Evolutionary conservation across 1,139 yeast species (phyloP), one percentile per base, ranked within the genome.

Genomic region (Nematodospora anomalae): DNA sequence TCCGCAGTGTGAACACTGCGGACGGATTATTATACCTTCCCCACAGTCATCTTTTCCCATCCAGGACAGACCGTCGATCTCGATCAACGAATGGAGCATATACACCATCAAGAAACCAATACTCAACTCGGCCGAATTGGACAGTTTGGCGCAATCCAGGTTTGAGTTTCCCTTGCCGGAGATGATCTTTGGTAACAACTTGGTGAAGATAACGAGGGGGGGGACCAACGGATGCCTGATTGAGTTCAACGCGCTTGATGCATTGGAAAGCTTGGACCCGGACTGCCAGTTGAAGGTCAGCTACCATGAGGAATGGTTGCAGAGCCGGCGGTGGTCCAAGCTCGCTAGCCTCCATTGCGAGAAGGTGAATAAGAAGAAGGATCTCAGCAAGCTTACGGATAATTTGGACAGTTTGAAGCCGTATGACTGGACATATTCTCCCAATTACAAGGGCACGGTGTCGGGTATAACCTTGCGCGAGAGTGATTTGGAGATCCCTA

Each of bases 361-460:
- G 36, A 59, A 55, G 36, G 57, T 62, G 13, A 35, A 34, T 13
- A 39, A 34, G 36, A 18, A 8, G 8, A 58, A 55, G 35, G 67
- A 66, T 37, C 50, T 66, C 26, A 54, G 58, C 18, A 57, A 52
- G 40, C 76, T 82, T 23, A 64, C 71, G 1, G 70, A 64, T 34
- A 40, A 30, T 22, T 44, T 61, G 37, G 72, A 68, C 33, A 55
- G 61, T 1, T 50, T 70, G 33, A 85, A 84, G 51, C 95, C 96
- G 2, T 94, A 79, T 58, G 98, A 92, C 62, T 92, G 99, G 99
- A 92, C 98, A 0, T 92, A 92, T 56, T 78, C 96, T 0, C 80
- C 96, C 0, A 66, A 71, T 34, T 92, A 90, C 57, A 71, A 68
- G 40, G 98, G 97, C 1, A 74, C 83, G 0, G 33, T 13, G 11